Conservation (phyloP, 2,329 filamentous ascomycete species). For the Exserohilum rostratum region DNA sequence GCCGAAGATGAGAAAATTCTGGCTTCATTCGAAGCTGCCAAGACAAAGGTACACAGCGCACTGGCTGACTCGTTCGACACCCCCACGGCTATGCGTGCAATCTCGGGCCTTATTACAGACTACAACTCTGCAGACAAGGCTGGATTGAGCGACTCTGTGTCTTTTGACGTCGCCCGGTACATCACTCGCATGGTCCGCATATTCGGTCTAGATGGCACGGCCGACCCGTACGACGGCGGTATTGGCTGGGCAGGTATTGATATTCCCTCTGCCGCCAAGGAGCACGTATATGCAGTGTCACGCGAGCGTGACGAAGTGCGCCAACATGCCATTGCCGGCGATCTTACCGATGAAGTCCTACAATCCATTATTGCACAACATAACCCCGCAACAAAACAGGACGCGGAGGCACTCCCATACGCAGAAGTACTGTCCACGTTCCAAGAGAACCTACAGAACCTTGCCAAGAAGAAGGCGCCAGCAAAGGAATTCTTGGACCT, state of each 20-base stretch:
- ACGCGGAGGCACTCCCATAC: slow-evolving; percentile 50
- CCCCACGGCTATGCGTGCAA: slow-evolving; percentile 75
- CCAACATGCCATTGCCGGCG: slow-evolving; percentile 59
- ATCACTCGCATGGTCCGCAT: slow-evolving; percentile 83
- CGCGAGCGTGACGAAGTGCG: slow-evolving; percentile 64
- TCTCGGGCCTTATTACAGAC: slow-evolving; percentile 77
- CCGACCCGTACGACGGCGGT: slow-evolving; percentile 49
- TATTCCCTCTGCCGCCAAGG: slow-evolving; percentile 64
- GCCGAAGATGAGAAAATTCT: slow-evolving; percentile 52
- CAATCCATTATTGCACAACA: slow-evolving; percentile 50
- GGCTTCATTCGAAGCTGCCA: slow-evolving; percentile 59
- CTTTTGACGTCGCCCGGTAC: slow-evolving; percentile 70
- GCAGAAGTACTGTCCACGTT: slow-evolving; percentile 57
- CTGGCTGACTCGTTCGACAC: slow-evolving; percentile 90
- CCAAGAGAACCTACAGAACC: slow-evolving; percentile 66
- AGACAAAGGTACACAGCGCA: slow-evolving; percentile 65
- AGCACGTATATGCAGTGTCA: slow-evolving; percentile 66
- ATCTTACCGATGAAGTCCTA: slow-evolving; percentile 34
- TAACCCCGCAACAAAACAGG: slow-evolving; percentile 35
- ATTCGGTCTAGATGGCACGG: slow-evolving; percentile 75
- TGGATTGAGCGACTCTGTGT: slow-evolving; percentile 54
- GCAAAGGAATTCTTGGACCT: slow-evolving; percentile 76
- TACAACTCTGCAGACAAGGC: slow-evolving; percentile 65
- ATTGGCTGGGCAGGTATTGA: slow-evolving; percentile 72
- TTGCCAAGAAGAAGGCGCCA: slow-evolving; percentile 57